phyloP scores from a whole-genome alignment of 306 rosid species.

The Quercus suber region DNA sequence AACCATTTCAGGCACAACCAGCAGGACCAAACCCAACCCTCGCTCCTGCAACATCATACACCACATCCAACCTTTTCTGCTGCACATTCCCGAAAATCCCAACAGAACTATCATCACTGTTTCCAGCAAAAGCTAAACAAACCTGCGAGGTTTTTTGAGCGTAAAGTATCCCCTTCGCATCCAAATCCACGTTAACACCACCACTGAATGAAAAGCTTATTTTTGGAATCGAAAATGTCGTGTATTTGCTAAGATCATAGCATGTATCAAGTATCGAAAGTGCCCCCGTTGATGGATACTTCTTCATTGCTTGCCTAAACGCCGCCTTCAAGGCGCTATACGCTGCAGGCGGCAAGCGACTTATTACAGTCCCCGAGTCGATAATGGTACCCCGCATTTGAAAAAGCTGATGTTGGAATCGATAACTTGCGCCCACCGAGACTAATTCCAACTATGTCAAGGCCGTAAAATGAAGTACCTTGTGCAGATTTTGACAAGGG shows the following conservation, averaged over 20 bases:
- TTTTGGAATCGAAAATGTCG: conserved; percentile 25
- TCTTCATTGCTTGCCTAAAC: conserved; percentile 40
- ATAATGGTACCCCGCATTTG: conserved; percentile 53
- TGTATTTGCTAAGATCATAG: conserved; percentile 40
- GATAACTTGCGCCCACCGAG: conserved; percentile 40
- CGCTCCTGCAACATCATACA: neutral
- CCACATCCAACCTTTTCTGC: neutral
- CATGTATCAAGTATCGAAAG: conserved; percentile 63
- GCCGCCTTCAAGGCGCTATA: conserved; percentile 34
- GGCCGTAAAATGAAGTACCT: conserved; percentile 43
- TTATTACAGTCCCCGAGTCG: conserved; percentile 77
- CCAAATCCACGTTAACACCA: conserved; percentile 27
- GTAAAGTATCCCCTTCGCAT: conserved; percentile 27
- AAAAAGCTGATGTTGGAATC: conserved; percentile 34
- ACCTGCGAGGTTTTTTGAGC: conserved; percentile 27
- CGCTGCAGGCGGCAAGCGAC: conserved; percentile 57
- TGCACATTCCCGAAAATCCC: neutral
- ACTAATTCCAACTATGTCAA: conserved; percentile 35
- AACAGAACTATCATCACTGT: neutral
- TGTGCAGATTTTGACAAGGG: conserved; percentile 29
- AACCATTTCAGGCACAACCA: neutral
- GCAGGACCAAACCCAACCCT: conserved; percentile 2
- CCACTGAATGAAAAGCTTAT: conserved; percentile 38
- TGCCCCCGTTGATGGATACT: conserved; percentile 24
- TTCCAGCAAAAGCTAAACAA: conserved; percentile 33